Conservation (phyloP, 805 yeast species). For the Metschnikowia picachoensis region DNA sequence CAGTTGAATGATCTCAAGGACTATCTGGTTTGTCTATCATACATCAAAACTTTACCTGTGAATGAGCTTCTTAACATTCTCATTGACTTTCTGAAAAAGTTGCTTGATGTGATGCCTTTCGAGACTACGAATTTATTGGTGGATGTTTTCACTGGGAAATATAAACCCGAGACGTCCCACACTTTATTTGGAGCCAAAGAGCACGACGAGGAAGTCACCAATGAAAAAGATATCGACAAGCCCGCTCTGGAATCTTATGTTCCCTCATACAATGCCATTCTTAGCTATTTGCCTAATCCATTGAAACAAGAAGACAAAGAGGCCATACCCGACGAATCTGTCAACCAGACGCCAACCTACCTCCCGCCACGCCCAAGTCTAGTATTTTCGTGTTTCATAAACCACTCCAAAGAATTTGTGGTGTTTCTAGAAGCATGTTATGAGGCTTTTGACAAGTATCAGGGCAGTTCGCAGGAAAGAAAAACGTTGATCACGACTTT, state of each 20-base stretch:
- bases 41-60: slow-evolving; percentile 62
- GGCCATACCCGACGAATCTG: background rate
- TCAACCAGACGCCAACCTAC: slow-evolving; percentile 53
- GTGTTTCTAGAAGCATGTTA: slow-evolving; percentile 89
- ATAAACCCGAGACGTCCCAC: slow-evolving; percentile 39
- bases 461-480: slow-evolving; percentile 65
- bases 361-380: slow-evolving; percentile 88
- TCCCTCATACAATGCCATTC: slow-evolving; percentile 16
- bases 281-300: slow-evolving; percentile 15
- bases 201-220: slow-evolving; percentile 12
- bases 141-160: slow-evolving; percentile 85
- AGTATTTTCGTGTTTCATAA: slow-evolving; percentile 82
- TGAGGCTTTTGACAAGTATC: slow-evolving; percentile 70
- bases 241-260: slow-evolving; percentile 1
- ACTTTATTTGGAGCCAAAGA: slow-evolving; percentile 4
- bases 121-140: slow-evolving; percentile 81
- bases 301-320: slow-evolving; percentile 2
- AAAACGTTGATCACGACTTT: slow-evolving; percentile 72
- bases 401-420: slow-evolving; percentile 83
- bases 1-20: slow-evolving; percentile 62
- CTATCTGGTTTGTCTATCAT: slow-evolving; percentile 56
- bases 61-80: slow-evolving; percentile 76
- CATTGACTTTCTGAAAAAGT: slow-evolving; percentile 57
- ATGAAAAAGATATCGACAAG: slow-evolving; percentile 12
- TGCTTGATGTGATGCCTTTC: slow-evolving; percentile 67